Evolutionary conservation across 176 grass and related monocot genomes (phyloP).

Genomic region (Pontederia paniculata): DNA sequence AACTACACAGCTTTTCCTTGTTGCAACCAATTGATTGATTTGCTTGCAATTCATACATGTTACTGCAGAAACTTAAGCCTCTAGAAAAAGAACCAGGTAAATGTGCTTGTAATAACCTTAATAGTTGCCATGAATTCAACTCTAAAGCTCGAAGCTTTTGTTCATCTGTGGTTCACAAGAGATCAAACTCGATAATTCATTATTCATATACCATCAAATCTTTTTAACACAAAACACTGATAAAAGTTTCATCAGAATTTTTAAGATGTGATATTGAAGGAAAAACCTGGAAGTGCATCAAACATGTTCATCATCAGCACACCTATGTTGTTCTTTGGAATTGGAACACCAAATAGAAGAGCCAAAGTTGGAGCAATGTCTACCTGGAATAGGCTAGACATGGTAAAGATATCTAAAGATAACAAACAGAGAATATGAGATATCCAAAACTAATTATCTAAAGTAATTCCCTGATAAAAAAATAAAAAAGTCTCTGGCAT

Average conservation of each 20-base stretch:
- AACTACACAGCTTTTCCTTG: conserved; percentile 41
- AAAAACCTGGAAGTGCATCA: conserved; percentile 67
- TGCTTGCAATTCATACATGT: conserved; percentile 8
- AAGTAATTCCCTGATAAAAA: too few relatives aligned
- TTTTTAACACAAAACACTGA: not conserved
- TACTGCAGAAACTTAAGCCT: conserved; percentile 30
- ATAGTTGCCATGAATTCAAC: conserved; percentile 82
- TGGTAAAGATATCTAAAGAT: not conserved
- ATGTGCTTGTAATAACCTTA: conserved; percentile 70
- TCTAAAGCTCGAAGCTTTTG: conserved; percentile 60
- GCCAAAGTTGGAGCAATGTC: conserved; percentile 79
- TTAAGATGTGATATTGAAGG: not conserved
- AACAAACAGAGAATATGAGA: not conserved
- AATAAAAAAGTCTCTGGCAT: too few relatives aligned
- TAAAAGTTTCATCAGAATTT: not conserved
- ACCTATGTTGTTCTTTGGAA: conserved; percentile 95
- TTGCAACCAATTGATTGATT: conserved; percentile 17
- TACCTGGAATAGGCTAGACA: conserved; percentile 36
- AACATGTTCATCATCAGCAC: conserved; percentile 59
- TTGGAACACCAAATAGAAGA: conserved; percentile 79
- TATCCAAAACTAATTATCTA: too few relatives aligned
- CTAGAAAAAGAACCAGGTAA: conserved; percentile 49
- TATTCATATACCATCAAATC: not conserved
- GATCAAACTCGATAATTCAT: conserved; percentile 2
- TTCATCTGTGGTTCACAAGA: conserved; percentile 40